phyloP scores from a whole-genome alignment of 495 filamentous ascomycete genomes.

The Aspergillus leporis region DNA sequence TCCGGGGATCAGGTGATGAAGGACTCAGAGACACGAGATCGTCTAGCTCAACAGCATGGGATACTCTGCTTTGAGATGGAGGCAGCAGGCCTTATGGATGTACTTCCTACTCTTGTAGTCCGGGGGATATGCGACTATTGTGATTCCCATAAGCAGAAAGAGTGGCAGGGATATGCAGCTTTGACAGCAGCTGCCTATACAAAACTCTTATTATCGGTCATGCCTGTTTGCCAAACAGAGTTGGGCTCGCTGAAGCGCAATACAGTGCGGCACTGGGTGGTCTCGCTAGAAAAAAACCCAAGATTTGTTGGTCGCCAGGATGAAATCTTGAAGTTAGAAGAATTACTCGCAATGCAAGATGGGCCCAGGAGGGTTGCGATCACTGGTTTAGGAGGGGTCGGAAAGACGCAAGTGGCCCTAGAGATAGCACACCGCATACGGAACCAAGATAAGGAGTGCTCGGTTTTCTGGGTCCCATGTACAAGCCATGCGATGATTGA shows the following conservation, averaged over 20 bases:
- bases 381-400: slow-evolving; percentile 44
- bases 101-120: too few species aligned
- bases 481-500: slow-evolving; percentile 39
- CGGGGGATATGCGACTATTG: too few species aligned
- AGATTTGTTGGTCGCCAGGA: slow-evolving; percentile 11
- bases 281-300: slow-evolving; percentile 10
- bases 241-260: background rate
- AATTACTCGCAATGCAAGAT: slow-evolving; percentile 1
- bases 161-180: slow-evolving; percentile 9
- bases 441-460: slow-evolving; percentile 36
- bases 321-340: slow-evolving; percentile 6
- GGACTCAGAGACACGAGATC: slow-evolving; percentile 25
- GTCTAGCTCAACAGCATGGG: slow-evolving; percentile 17
- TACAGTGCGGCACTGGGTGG: background rate
- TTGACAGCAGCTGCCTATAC: slow-evolving; percentile 5
- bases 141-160: slow-evolving; percentile 7
- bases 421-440: slow-evolving; percentile 44
- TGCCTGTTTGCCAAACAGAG: background rate
- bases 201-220: slow-evolving; percentile 3
- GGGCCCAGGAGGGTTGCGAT: slow-evolving; percentile 28
- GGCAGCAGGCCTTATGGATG: too few species aligned
- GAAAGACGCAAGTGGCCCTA: slow-evolving; percentile 55
- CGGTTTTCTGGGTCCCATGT: slow-evolving; percentile 51
- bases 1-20: slow-evolving; percentile 32
- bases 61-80: slow-evolving; percentile 45